A percentile compares a stretch with the other conserved stretches of the same genome.
These are phyloP conservation scores for Inga oerstediana DNA, from an alignment of 306 rosid genomes.

Conservation along the genomic window DNA sequence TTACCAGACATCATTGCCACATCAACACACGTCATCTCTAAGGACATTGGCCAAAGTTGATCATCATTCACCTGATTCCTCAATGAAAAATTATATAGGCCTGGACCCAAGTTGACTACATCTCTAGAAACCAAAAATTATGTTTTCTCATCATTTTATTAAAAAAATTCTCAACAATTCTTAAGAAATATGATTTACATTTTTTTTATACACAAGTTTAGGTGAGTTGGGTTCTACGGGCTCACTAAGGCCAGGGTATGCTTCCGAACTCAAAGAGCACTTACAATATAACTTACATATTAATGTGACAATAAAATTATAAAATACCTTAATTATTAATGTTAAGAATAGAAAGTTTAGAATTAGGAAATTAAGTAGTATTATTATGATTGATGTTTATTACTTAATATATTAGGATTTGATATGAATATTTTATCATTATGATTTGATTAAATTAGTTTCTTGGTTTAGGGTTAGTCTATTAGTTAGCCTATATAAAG, in stretches of 20 bases:
- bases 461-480: no score
- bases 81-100: neutral
- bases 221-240: rapidly evolving
- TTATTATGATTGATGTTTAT: no score
- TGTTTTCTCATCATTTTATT: neutral
- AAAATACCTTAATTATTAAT: neutral
- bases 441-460: no score
- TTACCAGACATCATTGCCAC: neutral
- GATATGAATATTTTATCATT: no score
- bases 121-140: neutral
- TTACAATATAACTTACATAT: neutral
- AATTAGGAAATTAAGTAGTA: no score
- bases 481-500: no score
- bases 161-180: neutral
- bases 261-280: no score
- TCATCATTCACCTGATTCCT: neutral
- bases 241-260: no score
- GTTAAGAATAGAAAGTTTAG: no score
- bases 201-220: no score
- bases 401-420: no score
- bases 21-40: neutral
- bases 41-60: neutral
- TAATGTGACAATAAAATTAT: neutral
- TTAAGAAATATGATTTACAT: neutral
- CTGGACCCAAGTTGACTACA: neutral